Percentiles rank a stretch among this genome's conserved stretches.
phyloP scores from a whole-genome alignment of 768 basidiomycete species.

The Collybia sordida region DNA sequence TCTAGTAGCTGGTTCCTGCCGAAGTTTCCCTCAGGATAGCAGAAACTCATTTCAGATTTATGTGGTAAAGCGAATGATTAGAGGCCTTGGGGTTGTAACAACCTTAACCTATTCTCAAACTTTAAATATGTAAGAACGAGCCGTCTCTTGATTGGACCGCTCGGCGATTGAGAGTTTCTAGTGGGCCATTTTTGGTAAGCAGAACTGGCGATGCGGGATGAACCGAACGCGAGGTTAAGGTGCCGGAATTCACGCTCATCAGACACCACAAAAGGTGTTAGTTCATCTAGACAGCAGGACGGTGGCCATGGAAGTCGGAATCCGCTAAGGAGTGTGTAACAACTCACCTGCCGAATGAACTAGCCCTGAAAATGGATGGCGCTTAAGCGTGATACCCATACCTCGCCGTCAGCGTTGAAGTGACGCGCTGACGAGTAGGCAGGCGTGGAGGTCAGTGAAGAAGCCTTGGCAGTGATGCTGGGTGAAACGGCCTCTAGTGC shows the following conservation, averaged over 20 bases:
- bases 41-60: constrained; percentile 57
- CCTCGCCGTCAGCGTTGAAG: constrained; percentile 74
- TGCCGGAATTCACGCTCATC: constrained; percentile 82
- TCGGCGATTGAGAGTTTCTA: constrained; percentile 80
- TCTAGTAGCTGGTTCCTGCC: constrained; percentile 92
- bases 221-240: constrained; percentile 73
- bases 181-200: constrained; percentile 81
- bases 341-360: constrained; percentile 90
- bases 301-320: constrained; percentile 87
- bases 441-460: constrained; percentile 77
- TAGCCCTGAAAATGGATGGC: constrained; percentile 91
- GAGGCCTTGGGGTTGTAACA: constrained; percentile 88
- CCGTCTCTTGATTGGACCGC: constrained; percentile 80
- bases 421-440: constrained; percentile 75
- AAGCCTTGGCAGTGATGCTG: constrained; percentile 76
- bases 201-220: constrained; percentile 70
- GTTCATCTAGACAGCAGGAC: constrained; percentile 88
- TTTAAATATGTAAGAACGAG: constrained; percentile 87
- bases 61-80: constrained; percentile 88
- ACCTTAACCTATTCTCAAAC: constrained; percentile 82
- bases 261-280: constrained; percentile 85
- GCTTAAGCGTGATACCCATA: constrained; percentile 86
- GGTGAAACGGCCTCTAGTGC: constrained; percentile 49
- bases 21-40: constrained; percentile 78
- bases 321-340: constrained; percentile 86